Percentiles rank a stretch among this genome's conserved stretches.
Evolutionary conservation across 805 yeast genomes (phyloP).

Genomic region (Saturnispora gosingensis): DNA sequence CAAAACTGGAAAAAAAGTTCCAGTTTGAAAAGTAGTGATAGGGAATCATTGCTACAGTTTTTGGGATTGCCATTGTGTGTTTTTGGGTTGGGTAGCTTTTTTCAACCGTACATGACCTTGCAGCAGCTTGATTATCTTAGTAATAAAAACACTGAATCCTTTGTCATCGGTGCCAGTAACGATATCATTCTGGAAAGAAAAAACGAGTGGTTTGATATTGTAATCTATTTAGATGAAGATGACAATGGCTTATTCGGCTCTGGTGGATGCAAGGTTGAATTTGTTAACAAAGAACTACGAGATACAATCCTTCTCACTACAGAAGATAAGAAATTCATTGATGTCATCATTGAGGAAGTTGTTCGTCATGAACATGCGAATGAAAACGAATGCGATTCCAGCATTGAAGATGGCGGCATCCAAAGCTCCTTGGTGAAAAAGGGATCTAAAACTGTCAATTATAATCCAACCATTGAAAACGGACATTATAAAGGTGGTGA

Average conservation of each 20-base stretch:
- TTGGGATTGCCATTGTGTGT: constrained; percentile 83
- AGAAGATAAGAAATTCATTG: constrained; percentile 71
- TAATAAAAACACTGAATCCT: constrained; percentile 48
- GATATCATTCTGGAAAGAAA: constrained; percentile 64
- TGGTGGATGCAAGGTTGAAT: constrained; percentile 28
- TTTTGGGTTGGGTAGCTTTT: constrained; percentile 78
- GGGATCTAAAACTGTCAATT: constrained; percentile 20
- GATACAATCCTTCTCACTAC: constrained; percentile 39
- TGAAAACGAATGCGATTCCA: constrained; percentile 1
- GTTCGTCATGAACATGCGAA: constrained; percentile 21
- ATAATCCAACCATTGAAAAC: constrained; percentile 32
- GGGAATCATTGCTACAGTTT: constrained; percentile 66
- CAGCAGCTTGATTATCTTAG: constrained; percentile 78
- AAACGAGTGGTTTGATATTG: constrained; percentile 51
- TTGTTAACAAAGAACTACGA: constrained; percentile 35
- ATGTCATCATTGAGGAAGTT: constrained; percentile 44
- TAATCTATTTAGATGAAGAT: constrained; percentile 55
- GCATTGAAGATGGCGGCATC: constrained; percentile 24
- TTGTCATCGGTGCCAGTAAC: constrained; percentile 81
- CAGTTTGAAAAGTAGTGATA: constrained; percentile 66
- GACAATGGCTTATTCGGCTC: constrained; percentile 9
- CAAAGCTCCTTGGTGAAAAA: neutral
- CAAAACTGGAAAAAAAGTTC: constrained; percentile 48
- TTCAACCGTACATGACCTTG: constrained; percentile 88
- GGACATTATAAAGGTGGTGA: constrained; percentile 57